A percentile compares a stretch with the other conserved stretches of the same genome.
phyloP scores from a whole-genome alignment of 2,329 filamentous ascomycete genomes.

The Fusarium setosum region DNA sequence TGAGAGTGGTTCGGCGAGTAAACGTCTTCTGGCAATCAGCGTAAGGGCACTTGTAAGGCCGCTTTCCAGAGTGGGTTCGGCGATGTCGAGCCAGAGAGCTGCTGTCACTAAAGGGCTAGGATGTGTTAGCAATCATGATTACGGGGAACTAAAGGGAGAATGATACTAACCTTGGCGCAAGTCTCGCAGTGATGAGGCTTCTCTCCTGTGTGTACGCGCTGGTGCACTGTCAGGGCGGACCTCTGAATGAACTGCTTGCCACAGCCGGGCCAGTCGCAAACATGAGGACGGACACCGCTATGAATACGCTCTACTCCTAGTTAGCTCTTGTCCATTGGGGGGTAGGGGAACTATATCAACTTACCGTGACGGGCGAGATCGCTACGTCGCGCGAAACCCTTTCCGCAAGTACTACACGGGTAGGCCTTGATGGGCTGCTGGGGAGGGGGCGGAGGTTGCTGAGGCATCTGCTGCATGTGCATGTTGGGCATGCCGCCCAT shows the following conservation, averaged over 20 bases:
- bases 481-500: constrained; percentile 53
- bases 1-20: constrained; percentile 93
- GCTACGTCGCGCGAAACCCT: constrained; percentile 92
- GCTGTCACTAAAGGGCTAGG: constrained; percentile 94
- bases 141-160: background rate
- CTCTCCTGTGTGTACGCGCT: constrained; percentile 95
- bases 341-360: constrained; percentile 47
- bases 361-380: constrained; percentile 95
- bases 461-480: constrained; percentile 51
- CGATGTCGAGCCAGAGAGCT: constrained; percentile 94
- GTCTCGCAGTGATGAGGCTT: constrained; percentile 98
- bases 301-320: constrained; percentile 87
- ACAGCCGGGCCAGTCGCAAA: constrained; percentile 89
- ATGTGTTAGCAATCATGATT: constrained; percentile 18
- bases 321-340: constrained; percentile 36
- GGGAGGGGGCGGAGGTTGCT: constrained; percentile 47
- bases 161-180: constrained; percentile 84
- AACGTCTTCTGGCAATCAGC: constrained; percentile 99
- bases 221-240: constrained; percentile 94
- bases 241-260: constrained; percentile 98
- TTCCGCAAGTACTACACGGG: constrained; percentile 88
- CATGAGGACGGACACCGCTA: constrained; percentile 88
- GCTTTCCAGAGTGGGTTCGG: constrained; percentile 93
- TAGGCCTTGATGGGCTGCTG: constrained; percentile 73
- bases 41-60: constrained; percentile 97